Evolutionary conservation across 2,329 filamentous ascomycete species (phyloP).

Genomic region (Curvularia lunata): DNA sequence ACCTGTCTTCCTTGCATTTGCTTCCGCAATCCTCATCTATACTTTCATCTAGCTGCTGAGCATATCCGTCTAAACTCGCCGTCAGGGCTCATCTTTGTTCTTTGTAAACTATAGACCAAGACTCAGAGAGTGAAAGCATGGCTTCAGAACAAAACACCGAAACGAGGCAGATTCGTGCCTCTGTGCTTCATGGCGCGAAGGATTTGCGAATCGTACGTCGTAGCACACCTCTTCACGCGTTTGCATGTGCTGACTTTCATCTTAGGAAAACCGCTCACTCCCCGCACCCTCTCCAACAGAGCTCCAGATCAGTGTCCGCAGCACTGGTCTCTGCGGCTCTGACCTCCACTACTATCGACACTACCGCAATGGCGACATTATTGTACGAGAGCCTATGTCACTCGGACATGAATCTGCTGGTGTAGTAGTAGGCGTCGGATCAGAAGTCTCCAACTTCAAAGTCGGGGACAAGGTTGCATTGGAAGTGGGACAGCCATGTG

Average conservation of each 20-base stretch:
- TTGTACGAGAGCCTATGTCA: constrained; percentile 81
- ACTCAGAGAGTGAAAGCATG: constrained; percentile 20
- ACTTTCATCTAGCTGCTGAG: neutral
- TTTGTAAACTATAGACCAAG: neutral
- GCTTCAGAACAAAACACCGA: constrained; percentile 28
- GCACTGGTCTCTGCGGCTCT: constrained; percentile 73
- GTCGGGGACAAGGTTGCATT: constrained; percentile 86
- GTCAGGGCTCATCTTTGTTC: neutral
- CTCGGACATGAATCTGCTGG: constrained; percentile 81
- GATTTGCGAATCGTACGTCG: constrained; percentile 63
- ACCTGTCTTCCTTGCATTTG: neutral
- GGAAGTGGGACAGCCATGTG: constrained; percentile 88
- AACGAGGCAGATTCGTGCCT: constrained; percentile 53
- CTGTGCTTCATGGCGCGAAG: constrained; percentile 66
- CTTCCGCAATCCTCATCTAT: neutral
- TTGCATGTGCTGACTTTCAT: neutral
- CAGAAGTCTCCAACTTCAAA: constrained; percentile 66
- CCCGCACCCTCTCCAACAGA: constrained; percentile 58
- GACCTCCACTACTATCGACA: constrained; percentile 87
- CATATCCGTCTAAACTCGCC: neutral
- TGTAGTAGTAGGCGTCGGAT: constrained; percentile 74
- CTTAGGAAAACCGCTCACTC: constrained; percentile 61
- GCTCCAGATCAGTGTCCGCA: constrained; percentile 68
- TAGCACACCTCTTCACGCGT: neutral
- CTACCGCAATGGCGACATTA: constrained; percentile 84